These are phyloP conservation scores for Violaceomyces palustris DNA, from an alignment of 1,284 basidiomycete genomes.

Conservation along the genomic window DNA sequence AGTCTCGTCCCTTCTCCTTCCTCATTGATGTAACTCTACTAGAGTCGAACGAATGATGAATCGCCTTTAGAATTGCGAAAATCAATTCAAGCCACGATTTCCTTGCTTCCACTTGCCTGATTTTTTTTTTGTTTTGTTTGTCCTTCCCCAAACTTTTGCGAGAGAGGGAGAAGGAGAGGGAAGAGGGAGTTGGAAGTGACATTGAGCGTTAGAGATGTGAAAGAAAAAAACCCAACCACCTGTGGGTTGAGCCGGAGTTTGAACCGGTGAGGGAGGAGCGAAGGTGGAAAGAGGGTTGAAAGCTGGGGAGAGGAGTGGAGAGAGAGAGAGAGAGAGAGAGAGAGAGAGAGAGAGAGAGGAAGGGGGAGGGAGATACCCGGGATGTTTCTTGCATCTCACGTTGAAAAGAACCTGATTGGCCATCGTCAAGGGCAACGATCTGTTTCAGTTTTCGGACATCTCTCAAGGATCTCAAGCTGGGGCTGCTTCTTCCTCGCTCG, in stretches of 20 bases:
- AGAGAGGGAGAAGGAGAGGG: no score
- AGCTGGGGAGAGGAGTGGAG: not conserved
- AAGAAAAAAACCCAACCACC: not conserved
- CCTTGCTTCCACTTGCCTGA: no score
- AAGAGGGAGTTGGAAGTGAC: not conserved
- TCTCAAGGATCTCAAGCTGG: constrained; percentile 68
- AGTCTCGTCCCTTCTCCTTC: constrained; percentile 11
- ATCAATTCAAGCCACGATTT: no score
- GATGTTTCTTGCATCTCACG: constrained; percentile 4
- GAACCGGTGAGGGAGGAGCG: not conserved
- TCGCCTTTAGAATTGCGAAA: constrained; percentile 4
- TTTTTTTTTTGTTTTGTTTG: no score
- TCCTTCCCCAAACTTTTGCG: no score
- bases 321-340: constrained; percentile 1
- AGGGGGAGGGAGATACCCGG: not conserved
- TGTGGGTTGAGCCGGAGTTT: not conserved
- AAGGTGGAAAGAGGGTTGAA: not conserved
- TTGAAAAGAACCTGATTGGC: constrained; percentile 52
- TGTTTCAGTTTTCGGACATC: constrained; percentile 56
- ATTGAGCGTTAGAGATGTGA: not conserved
- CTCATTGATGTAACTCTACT: constrained; percentile 11
- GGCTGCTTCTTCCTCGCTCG: constrained; percentile 91
- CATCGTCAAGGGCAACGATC: constrained; percentile 55
- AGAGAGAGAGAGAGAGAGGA: not conserved
- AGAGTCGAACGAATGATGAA: constrained; percentile 7